Evolutionary conservation across 1,284 basidiomycete species (phyloP).

Genomic region (Cutaneotrichosporon mucoides): DNA sequence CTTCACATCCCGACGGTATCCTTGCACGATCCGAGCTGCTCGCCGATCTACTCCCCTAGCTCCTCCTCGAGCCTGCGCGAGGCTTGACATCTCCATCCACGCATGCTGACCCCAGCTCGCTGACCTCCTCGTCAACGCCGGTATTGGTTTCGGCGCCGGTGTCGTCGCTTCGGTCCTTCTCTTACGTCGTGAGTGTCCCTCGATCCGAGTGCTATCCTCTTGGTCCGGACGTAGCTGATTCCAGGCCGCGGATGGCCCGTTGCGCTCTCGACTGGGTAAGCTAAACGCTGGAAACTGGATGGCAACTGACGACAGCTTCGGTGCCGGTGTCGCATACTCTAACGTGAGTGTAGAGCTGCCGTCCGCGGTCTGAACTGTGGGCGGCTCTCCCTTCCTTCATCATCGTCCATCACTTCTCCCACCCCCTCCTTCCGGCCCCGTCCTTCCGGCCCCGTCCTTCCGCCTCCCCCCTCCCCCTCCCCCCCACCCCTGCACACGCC

Average conservation of each 20-base stretch:
- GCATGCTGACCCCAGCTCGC: slow-evolving; percentile 54
- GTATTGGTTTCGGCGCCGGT: slow-evolving; percentile 90
- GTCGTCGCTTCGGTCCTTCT: slow-evolving; percentile 90
- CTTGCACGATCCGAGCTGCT: background rate
- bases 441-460: too few relatives aligned
- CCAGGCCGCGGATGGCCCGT: slow-evolving; percentile 96
- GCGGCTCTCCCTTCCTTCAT: slow-evolving; percentile 85
- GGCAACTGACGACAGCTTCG: too few relatives aligned
- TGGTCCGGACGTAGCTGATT: too few relatives aligned
- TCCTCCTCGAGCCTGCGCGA: too few relatives aligned
- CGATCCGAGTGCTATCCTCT: too few relatives aligned
- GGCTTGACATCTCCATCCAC: too few relatives aligned
- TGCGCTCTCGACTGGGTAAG: slow-evolving; percentile 81
- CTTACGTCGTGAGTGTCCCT: slow-evolving; percentile 75
- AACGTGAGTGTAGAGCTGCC: slow-evolving; percentile 40
- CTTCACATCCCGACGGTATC: background rate
- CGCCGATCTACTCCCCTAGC: too few relatives aligned
- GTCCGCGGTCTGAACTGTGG: background rate
- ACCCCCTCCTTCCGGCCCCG: too few relatives aligned
- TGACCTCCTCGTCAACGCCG: slow-evolving; percentile 60
- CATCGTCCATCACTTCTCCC: slow-evolving; percentile 89
- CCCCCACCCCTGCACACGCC: slow-evolving; percentile 84
- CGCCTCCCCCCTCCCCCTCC: background rate
- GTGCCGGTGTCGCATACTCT: slow-evolving; percentile 71
- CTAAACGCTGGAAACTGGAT: too few relatives aligned